Evolutionary conservation across 108 stramenopile genomes (phyloP).

Genomic region (Conticribra guillardii): DNA sequence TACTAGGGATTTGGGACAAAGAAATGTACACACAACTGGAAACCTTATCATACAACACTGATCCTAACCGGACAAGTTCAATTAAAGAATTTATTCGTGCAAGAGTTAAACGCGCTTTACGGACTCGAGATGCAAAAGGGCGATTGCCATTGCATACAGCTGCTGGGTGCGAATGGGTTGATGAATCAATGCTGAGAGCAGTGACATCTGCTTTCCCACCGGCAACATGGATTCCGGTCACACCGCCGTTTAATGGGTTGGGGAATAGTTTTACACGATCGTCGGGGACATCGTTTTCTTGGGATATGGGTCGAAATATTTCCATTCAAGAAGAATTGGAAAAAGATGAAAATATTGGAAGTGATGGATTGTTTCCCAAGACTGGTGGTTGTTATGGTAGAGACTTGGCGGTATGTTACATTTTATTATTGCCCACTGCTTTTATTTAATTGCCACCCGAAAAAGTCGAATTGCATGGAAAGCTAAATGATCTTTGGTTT

Average conservation of each 20-base stretch:
- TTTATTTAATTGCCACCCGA: conserved; percentile 4
- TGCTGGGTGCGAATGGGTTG: conserved; percentile 21
- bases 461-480: too few species aligned
- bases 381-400: conserved; percentile 20
- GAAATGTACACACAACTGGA: conserved; percentile 5
- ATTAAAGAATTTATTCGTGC: neutral
- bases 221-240: conserved; percentile 28
- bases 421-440: neutral
- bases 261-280: conserved; percentile 1
- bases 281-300: conserved; percentile 13
- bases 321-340: conserved; percentile 1
- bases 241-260: neutral
- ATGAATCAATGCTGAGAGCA: conserved; percentile 24
- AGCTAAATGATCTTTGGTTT: conserved; percentile 2
- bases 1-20: conserved; percentile 10
- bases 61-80: neutral
- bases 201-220: conserved; percentile 24
- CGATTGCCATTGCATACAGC: conserved; percentile 44
- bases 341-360: conserved; percentile 3
- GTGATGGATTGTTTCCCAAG: conserved; percentile 23
- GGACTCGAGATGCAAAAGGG: conserved; percentile 24
- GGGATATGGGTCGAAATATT: conserved; percentile 5
- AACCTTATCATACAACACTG: neutral
- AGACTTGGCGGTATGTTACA: conserved; percentile 15
- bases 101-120: conserved; percentile 18